phyloP scores from a whole-genome alignment of 352 stramenopile genomes.

The Phytopythium aichiense region DNA sequence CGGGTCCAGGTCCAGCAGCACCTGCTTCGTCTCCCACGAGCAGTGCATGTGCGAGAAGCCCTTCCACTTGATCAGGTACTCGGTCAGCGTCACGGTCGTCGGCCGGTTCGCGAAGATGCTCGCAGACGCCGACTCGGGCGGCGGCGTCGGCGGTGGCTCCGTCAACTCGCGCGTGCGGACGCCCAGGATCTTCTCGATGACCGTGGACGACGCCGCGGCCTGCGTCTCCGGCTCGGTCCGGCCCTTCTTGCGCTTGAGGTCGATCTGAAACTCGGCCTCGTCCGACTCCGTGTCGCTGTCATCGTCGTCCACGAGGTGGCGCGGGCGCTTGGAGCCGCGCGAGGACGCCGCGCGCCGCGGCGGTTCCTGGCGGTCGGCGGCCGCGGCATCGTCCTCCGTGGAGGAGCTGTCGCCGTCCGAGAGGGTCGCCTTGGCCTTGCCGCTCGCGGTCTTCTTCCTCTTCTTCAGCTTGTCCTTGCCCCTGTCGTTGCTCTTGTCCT shows the following conservation, averaged over 20 bases:
- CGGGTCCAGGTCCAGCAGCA: slow-evolving; percentile 72
- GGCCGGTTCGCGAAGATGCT: slow-evolving; percentile 36
- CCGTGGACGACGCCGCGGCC: slow-evolving; percentile 35
- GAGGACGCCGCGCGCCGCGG: slow-evolving; percentile 3
- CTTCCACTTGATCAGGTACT: slow-evolving; percentile 92
- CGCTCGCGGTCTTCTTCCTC: slow-evolving; percentile 70
- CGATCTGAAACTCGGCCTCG: slow-evolving; percentile 29
- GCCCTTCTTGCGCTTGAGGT: slow-evolving; percentile 32
- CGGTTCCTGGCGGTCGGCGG: neutral
- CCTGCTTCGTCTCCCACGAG: slow-evolving; percentile 76
- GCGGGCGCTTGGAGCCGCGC: slow-evolving; percentile 17
- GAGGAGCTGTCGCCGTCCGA: slow-evolving; percentile 72
- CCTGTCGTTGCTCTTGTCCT: slow-evolving; percentile 9
- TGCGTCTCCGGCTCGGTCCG: slow-evolving; percentile 9
- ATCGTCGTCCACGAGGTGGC: slow-evolving; percentile 10
- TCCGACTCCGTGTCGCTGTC: slow-evolving; percentile 40
- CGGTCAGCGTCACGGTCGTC: slow-evolving; percentile 33
- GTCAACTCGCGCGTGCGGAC: slow-evolving; percentile 45
- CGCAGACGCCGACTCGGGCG: slow-evolving; percentile 23
- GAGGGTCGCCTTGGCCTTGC: slow-evolving; percentile 73
- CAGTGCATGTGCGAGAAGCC: slow-evolving; percentile 87
- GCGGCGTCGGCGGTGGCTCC: slow-evolving; percentile 15
- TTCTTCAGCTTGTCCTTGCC: slow-evolving; percentile 46
- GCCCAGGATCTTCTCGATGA: slow-evolving; percentile 90
- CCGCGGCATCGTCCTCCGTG: slow-evolving; percentile 31